phyloP scores from a whole-genome alignment of 805 yeast species.

The Maudiozyma serrabonitensis region DNA sequence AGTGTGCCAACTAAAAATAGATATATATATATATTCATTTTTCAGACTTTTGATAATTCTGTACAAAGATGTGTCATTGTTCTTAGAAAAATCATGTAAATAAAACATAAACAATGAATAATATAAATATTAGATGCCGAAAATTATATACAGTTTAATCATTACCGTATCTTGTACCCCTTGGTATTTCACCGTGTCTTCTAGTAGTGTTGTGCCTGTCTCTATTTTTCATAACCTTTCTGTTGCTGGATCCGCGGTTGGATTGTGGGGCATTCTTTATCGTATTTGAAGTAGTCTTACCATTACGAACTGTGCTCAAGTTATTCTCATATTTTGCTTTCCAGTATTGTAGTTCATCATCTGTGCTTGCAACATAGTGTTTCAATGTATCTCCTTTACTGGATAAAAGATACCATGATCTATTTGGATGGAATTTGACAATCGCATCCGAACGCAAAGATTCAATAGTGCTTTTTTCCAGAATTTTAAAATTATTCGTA shows the following conservation, averaged over 20 bases:
- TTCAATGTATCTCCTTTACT: slow-evolving; percentile 15
- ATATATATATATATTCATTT: too few species aligned
- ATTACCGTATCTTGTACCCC: neutral
- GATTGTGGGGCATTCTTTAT: neutral
- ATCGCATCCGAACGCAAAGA: slow-evolving; percentile 8
- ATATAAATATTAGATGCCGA: neutral
- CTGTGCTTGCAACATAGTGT: neutral
- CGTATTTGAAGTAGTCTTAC: neutral
- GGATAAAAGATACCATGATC: slow-evolving; percentile 15
- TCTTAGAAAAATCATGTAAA: slow-evolving; percentile 2
- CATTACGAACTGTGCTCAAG: neutral
- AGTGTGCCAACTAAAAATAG: too few species aligned
- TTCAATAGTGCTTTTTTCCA: slow-evolving; percentile 2
- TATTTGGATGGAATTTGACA: slow-evolving; percentile 20
- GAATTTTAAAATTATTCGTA: slow-evolving; percentile 5
- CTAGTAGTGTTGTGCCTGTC: neutral
- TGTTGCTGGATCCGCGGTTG: neutral
- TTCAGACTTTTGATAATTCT: too few species aligned
- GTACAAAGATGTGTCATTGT: neutral
- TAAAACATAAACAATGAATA: neutral
- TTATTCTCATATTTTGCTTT: slow-evolving; percentile 4
- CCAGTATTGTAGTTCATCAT: slow-evolving; percentile 13
- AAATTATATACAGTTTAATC: too few species aligned
- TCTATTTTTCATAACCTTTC: slow-evolving; percentile 1
- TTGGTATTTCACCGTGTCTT: slow-evolving; percentile 8